Evolutionary conservation across 345 rosid genomes (phyloP), one percentile per base, ranked within the genome.

Genomic region (Iberis pinnata): DNA sequence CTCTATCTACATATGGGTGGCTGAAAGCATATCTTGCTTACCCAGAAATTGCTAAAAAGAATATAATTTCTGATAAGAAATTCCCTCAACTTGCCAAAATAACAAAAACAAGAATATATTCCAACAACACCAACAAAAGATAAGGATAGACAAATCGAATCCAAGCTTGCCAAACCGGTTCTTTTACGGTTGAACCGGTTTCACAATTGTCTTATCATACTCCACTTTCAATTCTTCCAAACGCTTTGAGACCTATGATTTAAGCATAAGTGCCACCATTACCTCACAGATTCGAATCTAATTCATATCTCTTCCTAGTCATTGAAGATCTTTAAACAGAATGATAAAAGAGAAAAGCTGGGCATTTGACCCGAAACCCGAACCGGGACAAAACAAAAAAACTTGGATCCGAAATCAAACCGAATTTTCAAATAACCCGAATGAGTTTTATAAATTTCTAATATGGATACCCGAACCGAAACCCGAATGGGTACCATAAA

Each of bases 161-260:
- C 60, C 39, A 58, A 36, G 4, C 13, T 13, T 53, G 9, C 44
- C 27, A 17, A 35, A 57, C 64, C 59, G 27, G 38, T 35, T 49
- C 18, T 14, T 20, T 18, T 57, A 56, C 11, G 79, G 64, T 63
- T 73, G 58, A 61, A 70, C 69, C 29, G 37, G 61, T 60, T 79
- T 82, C 29, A 70, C 77, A 18, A 68, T 75, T 52, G 38, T 67
- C 73, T 72, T 80, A 48, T 80, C 79, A 61, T 83, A 80, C 45
- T 78, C 84, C 6, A 52, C 60, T 69, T 69, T 84, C 35, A 84
- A 60, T 41, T 79, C 89, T 61, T 75, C 89, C 73, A 88, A 72
- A 33, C 75, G 83, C 76, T 73, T 80, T 8, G 89, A 74, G 15
- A 83, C 95, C 98, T 88, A 64, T 19, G 11, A 44, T 6, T 15